Percentiles rank a stretch among this genome's conserved stretches.
phyloP scores from a whole-genome alignment of 805 yeast genomes.

The Wilhelminamyces savonicus region DNA sequence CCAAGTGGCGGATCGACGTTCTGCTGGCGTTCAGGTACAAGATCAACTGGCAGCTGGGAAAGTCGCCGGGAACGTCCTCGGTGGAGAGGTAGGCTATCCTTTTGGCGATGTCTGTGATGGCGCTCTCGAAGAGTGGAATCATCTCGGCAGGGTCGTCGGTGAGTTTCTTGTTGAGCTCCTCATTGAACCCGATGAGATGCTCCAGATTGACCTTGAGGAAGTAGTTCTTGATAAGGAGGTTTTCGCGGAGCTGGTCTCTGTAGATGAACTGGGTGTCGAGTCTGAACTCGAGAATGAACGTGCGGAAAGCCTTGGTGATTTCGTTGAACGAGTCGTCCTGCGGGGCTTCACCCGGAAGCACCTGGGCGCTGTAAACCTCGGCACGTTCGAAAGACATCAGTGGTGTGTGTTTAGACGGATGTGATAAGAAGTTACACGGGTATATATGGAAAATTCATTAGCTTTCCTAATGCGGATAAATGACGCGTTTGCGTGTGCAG shows the following conservation, averaged over 20 bases:
- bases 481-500: too few relatives aligned
- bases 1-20: conserved; percentile 72
- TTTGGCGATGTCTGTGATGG: conserved; percentile 81
- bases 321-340: conserved; percentile 62
- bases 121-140: conserved; percentile 78
- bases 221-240: conserved; percentile 70
- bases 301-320: conserved; percentile 68
- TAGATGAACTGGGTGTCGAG: conserved; percentile 77
- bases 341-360: conserved; percentile 76
- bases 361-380: conserved; percentile 70
- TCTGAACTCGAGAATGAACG: conserved; percentile 81
- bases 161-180: conserved; percentile 77
- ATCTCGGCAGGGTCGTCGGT: conserved; percentile 83
- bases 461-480: too few relatives aligned
- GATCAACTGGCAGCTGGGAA: conserved; percentile 82
- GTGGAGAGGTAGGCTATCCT: conserved; percentile 51
- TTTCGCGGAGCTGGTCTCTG: conserved; percentile 86
- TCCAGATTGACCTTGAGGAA: conserved; percentile 70
- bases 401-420: too few relatives aligned
- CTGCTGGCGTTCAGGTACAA: conserved; percentile 66
- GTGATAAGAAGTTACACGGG: too few relatives aligned
- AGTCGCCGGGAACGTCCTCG: conserved; percentile 44
- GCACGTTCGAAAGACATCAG: conserved; percentile 78
- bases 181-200: conserved; percentile 82
- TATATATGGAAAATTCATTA: too few relatives aligned